These are phyloP conservation scores for Talaromyces sp. DNA, from an alignment of 2,329 filamentous ascomycete species.

Conservation along the genomic window DNA sequence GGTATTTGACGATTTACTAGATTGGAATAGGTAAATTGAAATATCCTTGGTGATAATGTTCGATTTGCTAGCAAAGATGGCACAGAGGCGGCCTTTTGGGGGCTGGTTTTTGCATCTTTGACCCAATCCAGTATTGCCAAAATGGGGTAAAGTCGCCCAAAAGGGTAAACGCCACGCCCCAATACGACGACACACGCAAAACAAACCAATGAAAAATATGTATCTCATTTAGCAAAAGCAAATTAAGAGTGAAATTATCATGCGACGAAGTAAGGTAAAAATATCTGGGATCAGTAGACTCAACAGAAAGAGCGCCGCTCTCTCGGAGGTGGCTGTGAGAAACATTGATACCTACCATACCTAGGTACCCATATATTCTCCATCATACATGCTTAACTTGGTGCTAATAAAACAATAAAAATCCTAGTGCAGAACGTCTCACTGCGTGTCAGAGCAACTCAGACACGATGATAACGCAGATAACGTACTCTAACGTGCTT, in stretches of 20 bases:
- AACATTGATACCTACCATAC: neutral
- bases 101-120: no score
- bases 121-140: constrained; percentile 8
- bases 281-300: neutral
- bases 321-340: neutral
- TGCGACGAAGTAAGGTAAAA: neutral
- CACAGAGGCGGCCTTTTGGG: neutral
- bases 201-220: neutral
- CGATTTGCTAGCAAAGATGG: neutral
- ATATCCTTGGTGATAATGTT: neutral
- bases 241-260: neutral
- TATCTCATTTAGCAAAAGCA: neutral
- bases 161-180: neutral
- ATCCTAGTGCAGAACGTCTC: neutral
- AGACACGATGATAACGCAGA: constrained; percentile 3
- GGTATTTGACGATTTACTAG: neutral
- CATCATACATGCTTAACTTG: neutral
- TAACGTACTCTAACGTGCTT: constrained; percentile 1
- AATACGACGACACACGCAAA: neutral
- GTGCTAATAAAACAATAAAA: neutral
- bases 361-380: neutral
- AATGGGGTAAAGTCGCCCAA: constrained; percentile 2
- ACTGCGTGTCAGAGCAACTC: neutral
- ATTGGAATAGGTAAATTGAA: neutral
- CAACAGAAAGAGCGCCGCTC: neutral